phyloP scores from a whole-genome alignment of 495 filamentous ascomycete genomes.

The Aspergillus ellipticus region DNA sequence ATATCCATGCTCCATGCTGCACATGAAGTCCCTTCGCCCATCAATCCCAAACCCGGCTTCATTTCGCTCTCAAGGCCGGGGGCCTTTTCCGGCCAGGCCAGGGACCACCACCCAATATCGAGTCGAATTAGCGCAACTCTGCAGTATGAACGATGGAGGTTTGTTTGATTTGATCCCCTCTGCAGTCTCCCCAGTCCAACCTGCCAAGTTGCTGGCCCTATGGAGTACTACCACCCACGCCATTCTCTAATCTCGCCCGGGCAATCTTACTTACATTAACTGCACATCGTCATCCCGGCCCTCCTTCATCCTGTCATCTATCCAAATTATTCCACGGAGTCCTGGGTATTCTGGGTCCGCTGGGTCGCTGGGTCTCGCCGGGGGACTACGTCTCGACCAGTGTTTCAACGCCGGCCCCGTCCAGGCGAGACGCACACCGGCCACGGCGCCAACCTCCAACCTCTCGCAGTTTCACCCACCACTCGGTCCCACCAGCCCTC shows the following conservation, averaged over 20 bases:
- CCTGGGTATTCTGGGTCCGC: too few relatives aligned
- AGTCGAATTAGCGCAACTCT: too few relatives aligned
- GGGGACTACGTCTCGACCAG: constrained; percentile 18
- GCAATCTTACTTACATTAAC: too few relatives aligned
- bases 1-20: too few relatives aligned
- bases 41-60: background rate
- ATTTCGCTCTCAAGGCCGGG: background rate
- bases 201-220: too few relatives aligned
- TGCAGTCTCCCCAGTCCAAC: too few relatives aligned
- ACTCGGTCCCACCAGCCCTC: background rate
- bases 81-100: background rate
- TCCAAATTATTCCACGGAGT: too few relatives aligned
- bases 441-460: constrained; percentile 17
- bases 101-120: background rate
- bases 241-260: too few relatives aligned
- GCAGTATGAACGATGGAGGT: too few relatives aligned
- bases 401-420: constrained; percentile 17
- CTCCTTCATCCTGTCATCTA: constrained; percentile 5
- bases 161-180: too few relatives aligned
- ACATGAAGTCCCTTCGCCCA: too few relatives aligned
- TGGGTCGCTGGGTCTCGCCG: background rate
- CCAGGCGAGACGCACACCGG: constrained; percentile 3
- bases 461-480: background rate
- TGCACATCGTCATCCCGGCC: background rate
- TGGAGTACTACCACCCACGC: too few relatives aligned